These are phyloP conservation scores for Colletotrichum cordylinicola DNA, from an alignment of 2,329 filamentous ascomycete species.

Conservation along the genomic window DNA sequence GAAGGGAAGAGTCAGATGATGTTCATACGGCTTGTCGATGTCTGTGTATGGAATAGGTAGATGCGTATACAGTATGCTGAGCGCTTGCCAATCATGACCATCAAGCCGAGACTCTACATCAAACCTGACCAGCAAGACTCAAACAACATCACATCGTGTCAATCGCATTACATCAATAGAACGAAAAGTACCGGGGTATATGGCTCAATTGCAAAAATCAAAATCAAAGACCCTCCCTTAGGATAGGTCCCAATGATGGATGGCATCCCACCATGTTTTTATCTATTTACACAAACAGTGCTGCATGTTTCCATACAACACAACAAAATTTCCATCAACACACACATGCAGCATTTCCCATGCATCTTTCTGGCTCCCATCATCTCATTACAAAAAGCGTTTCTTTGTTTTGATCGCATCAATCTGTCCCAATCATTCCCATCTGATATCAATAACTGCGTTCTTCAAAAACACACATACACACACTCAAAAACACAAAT, in stretches of 20 bases:
- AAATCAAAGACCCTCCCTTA: neutral
- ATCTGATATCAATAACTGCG: neutral
- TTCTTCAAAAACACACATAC: neutral
- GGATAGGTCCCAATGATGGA: neutral
- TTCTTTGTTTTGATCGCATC: neutral
- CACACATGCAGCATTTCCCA: neutral
- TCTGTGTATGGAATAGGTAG: no score
- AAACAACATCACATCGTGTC: no score
- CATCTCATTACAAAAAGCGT: neutral
- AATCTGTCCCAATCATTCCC: neutral
- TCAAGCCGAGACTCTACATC: no score
- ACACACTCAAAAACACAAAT: neutral
- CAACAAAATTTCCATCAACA: neutral
- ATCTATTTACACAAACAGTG: neutral
- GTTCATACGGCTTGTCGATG: no score
- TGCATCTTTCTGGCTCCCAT: neutral
- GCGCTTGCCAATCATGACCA: no score
- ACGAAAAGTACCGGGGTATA: no score
- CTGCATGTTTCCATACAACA: neutral
- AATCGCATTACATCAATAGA: no score
- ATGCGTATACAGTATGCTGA: no score
- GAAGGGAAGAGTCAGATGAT: no score
- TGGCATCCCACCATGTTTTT: neutral
- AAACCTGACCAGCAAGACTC: no score
- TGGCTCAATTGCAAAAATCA: neutral